Evolutionary conservation across 1,284 basidiomycete genomes (phyloP).

Genomic region (Microbotryomycetes sp.): DNA sequence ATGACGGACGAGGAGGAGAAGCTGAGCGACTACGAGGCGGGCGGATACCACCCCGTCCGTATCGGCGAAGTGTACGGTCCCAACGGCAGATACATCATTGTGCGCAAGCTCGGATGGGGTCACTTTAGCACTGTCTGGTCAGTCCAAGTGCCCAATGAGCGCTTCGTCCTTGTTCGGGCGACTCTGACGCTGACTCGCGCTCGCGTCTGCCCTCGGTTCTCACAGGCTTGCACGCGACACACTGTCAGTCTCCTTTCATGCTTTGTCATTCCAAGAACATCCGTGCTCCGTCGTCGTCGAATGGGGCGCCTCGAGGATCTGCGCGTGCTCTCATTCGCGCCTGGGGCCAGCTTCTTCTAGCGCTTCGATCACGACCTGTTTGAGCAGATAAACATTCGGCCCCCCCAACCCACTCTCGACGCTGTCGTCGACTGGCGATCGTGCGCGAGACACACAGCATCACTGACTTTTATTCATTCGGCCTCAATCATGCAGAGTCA

Average conservation of each 20-base stretch:
- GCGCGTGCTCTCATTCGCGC: no score
- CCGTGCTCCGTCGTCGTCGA: no score
- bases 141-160: not conserved
- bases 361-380: no score
- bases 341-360: no score
- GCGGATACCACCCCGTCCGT: constrained; percentile 91
- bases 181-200: constrained; percentile 1
- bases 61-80: constrained; percentile 60
- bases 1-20: constrained; percentile 39
- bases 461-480: no score
- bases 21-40: constrained; percentile 67
- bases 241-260: not conserved
- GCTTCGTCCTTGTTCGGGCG: not conserved
- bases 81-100: constrained; percentile 78
- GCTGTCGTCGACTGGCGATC: no score
- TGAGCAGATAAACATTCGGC: no score
- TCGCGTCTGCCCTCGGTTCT: constrained; percentile 6
- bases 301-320: no score
- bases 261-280: no score
- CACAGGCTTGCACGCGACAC: constrained; percentile 16
- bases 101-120: constrained; percentile 96
- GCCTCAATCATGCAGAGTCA: constrained; percentile 37
- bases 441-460: not conserved
- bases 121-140: constrained; percentile 60
- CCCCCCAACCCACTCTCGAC: no score